Evolutionary conservation across 257 asterid genomes (phyloP), one percentile per base, ranked within the genome.

Genomic region (Datura wrightii): DNA sequence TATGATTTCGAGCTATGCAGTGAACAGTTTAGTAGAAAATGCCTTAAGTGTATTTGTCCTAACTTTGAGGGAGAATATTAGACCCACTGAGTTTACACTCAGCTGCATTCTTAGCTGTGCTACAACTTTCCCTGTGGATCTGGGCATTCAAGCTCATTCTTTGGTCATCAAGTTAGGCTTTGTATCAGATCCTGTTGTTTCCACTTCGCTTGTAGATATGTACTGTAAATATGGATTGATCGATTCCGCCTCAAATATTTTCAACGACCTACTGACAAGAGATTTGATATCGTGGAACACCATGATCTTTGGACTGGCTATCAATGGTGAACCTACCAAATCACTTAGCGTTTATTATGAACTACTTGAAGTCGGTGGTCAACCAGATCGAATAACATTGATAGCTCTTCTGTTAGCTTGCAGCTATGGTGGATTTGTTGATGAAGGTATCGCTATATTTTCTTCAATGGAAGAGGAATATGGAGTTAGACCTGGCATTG

Each of bases 61-160:
- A 54, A 82, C 88, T 6, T 79, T 90, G 5, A 80, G 89, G 84
- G 82, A 85, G 88, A 86, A 86, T 85, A 78, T 93, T 65, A 88
- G 87, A 58, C 96, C 94, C 10, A 91, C 96, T 2, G 96, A 91
- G 71, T 91, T 87, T 24, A 24, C 31, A 24, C 31, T 24, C 31
- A 24, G 31, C 31, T 24, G 31, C 31, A 24, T 24, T 24, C 88
- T 93, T 72, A 53, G 84, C 85, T 87, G 89, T 78, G 88, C 93
- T 88, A 56, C 92, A 24, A 87, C 24, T 53, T 91, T 89, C 82
- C 84, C 92, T 0, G 58, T 79, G 65, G 93, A 88, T 84, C 88
- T 83, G 82, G 94, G 97, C 65, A 83, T 88, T 88, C 94, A 91
- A 85, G 66, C 92, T 87, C 96, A 92, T 82, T 88, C 92, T 60